phyloP scores from a whole-genome alignment of 768 basidiomycete species.

The Kwoniella shandongensis region DNA sequence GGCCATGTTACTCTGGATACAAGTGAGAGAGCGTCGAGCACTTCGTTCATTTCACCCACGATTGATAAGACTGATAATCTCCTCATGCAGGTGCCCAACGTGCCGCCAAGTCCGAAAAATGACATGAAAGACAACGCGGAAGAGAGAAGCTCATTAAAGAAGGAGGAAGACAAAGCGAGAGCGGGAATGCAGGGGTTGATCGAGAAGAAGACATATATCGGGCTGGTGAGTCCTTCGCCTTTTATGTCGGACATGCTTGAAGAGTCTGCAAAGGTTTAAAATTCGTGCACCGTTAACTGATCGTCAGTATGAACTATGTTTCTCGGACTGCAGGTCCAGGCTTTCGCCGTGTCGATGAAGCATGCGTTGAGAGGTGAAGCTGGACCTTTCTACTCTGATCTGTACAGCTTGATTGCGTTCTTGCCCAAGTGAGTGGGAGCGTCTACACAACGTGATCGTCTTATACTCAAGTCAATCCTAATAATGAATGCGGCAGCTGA shows the following conservation, averaged over 20 bases:
- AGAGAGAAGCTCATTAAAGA: neutral
- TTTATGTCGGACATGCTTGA: no score
- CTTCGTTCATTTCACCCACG: constrained; percentile 1
- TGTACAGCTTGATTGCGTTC: constrained; percentile 69
- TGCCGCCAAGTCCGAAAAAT: constrained; percentile 17
- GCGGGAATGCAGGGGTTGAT: constrained; percentile 57
- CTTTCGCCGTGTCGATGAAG: constrained; percentile 67
- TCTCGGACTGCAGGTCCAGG: constrained; percentile 65
- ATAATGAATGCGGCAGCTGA: neutral
- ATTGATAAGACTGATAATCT: constrained; percentile 57
- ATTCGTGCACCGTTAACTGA: neutral
- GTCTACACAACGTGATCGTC: neutral
- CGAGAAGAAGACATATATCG: constrained; percentile 75
- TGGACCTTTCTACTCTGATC: constrained; percentile 71
- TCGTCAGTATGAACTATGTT: neutral
- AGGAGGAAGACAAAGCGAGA: constrained; percentile 19
- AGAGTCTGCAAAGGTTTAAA: no score
- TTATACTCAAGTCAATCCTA: neutral
- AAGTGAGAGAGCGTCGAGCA: constrained; percentile 8
- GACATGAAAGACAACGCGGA: constrained; percentile 14
- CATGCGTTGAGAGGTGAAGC: constrained; percentile 63
- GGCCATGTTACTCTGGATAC: constrained; percentile 60
- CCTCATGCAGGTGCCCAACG: constrained; percentile 21
- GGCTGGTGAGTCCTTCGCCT: constrained; percentile 61
- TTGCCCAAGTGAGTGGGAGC: constrained; percentile 58